phyloP scores from a whole-genome alignment of 1,284 basidiomycete genomes.

The Cryptococcus sp. region DNA sequence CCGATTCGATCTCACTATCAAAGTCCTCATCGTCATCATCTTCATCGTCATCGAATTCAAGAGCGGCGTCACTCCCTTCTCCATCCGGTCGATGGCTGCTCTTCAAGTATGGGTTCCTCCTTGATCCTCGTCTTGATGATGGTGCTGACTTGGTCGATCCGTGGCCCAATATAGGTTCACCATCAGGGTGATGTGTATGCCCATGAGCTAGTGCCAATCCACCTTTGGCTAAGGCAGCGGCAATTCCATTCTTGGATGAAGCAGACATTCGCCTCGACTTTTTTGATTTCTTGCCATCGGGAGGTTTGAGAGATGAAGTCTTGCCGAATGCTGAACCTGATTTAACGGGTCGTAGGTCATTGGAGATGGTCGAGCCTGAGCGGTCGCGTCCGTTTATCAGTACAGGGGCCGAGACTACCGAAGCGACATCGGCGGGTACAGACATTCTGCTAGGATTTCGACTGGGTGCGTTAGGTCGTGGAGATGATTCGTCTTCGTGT shows the following conservation, averaged over 20 bases:
- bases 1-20: constrained; percentile 40
- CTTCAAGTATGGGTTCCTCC: constrained; percentile 21
- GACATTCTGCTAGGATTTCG: not conserved
- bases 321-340: not conserved
- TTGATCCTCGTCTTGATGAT: constrained; percentile 2
- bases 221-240: constrained; percentile 35
- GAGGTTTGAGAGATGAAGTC: constrained; percentile 10
- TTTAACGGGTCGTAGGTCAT: not conserved
- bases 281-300: constrained; percentile 10
- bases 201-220: constrained; percentile 23
- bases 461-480: no score
- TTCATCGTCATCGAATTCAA: constrained; percentile 64
- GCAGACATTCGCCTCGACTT: constrained; percentile 22
- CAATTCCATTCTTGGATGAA: constrained; percentile 22
- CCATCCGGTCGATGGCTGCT: constrained; percentile 6
- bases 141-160: constrained; percentile 3
- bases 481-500: no score
- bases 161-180: constrained; percentile 4
- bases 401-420: not conserved
- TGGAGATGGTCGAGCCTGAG: constrained; percentile 3
- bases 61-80: constrained; percentile 11
- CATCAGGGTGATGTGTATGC: not conserved
- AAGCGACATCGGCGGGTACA: not conserved
- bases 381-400: constrained; percentile 1
- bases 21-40: constrained; percentile 52